A percentile compares a stretch with the other conserved stretches of the same genome.
Evolutionary conservation across 352 stramenopile species (phyloP).

Genomic region (Hyaloperonospora brassicae): DNA sequence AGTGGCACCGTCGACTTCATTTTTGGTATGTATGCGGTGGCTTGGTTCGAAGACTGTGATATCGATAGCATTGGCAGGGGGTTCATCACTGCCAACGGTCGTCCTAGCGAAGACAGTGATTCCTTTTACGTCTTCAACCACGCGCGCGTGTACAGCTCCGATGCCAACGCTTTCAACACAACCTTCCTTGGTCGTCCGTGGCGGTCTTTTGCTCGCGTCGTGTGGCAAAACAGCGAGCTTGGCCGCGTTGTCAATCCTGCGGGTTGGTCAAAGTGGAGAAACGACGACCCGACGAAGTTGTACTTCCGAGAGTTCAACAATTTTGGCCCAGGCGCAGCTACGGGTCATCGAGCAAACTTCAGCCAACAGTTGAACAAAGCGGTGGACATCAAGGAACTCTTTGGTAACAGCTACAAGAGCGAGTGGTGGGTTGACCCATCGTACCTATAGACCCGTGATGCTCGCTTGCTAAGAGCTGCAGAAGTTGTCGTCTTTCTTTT

Average conservation of each 20-base stretch:
- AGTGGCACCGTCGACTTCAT: slow-evolving; percentile 12
- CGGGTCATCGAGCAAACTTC: no score
- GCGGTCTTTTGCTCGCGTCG: background rate
- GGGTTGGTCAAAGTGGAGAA: background rate
- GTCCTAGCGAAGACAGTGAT: background rate
- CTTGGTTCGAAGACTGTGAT: slow-evolving; percentile 10
- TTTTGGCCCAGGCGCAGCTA: background rate
- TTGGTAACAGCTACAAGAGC: no score
- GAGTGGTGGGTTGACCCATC: no score
- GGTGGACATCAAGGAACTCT: no score
- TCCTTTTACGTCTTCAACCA: slow-evolving; percentile 16
- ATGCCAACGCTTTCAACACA: background rate
- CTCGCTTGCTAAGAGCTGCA: no score
- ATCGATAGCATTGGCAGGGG: slow-evolving; percentile 8
- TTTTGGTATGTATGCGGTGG: slow-evolving; percentile 6
- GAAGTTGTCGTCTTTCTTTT: no score
- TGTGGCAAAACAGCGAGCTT: background rate
- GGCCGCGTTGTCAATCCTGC: background rate
- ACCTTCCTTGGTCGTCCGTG: slow-evolving; percentile 10
- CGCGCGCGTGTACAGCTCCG: slow-evolving; percentile 6
- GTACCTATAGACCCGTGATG: no score
- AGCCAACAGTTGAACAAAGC: no score
- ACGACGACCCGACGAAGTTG: background rate
- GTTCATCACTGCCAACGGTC: slow-evolving; percentile 12
- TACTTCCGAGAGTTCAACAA: slow-evolving; percentile 2